Evolutionary conservation across 2,329 filamentous ascomycete genomes (phyloP).

Genomic region (Pseudogymnoascus sp.): DNA sequence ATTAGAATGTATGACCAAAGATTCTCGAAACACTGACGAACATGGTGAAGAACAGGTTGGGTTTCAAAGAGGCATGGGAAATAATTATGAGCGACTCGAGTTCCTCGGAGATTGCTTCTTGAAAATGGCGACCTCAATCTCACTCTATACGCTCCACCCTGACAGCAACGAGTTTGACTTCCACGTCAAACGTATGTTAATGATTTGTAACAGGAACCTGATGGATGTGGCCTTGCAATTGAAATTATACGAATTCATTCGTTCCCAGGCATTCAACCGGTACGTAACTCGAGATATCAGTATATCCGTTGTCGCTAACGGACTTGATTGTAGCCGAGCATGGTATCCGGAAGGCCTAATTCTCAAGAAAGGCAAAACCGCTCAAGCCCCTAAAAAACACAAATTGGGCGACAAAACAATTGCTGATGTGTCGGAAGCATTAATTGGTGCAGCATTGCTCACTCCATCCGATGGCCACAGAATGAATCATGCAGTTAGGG

Average conservation of each 20-base stretch:
- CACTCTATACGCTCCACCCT: slow-evolving; percentile 69
- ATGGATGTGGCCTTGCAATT: slow-evolving; percentile 65
- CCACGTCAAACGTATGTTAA: slow-evolving; percentile 82
- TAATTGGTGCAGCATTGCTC: slow-evolving; percentile 78
- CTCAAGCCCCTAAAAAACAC: slow-evolving; percentile 50
- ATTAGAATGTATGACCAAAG: slow-evolving; percentile 86
- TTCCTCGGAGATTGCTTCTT: slow-evolving; percentile 90
- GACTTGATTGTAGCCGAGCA: slow-evolving; percentile 45
- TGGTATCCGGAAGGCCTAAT: slow-evolving; percentile 85
- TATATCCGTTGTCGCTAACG: neutral
- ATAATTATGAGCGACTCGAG: slow-evolving; percentile 90
- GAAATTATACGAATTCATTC: slow-evolving; percentile 63
- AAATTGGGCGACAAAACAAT: slow-evolving; percentile 78
- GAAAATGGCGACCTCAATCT: slow-evolving; percentile 91
- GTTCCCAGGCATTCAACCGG: slow-evolving; percentile 74
- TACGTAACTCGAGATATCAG: slow-evolving; percentile 25
- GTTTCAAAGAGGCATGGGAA: slow-evolving; percentile 77
- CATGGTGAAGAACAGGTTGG: slow-evolving; percentile 59
- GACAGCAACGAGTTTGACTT: slow-evolving; percentile 76
- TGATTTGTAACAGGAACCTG: slow-evolving; percentile 87
- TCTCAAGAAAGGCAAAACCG: slow-evolving; percentile 63
- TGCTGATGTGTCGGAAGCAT: slow-evolving; percentile 87
- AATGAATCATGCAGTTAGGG: slow-evolving; percentile 51
- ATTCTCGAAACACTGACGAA: slow-evolving; percentile 76
- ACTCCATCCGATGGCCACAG: slow-evolving; percentile 32